These are phyloP conservation scores for Hibiscus mutabilis DNA, from an alignment of 345 rosid species.

Conservation along the genomic window DNA sequence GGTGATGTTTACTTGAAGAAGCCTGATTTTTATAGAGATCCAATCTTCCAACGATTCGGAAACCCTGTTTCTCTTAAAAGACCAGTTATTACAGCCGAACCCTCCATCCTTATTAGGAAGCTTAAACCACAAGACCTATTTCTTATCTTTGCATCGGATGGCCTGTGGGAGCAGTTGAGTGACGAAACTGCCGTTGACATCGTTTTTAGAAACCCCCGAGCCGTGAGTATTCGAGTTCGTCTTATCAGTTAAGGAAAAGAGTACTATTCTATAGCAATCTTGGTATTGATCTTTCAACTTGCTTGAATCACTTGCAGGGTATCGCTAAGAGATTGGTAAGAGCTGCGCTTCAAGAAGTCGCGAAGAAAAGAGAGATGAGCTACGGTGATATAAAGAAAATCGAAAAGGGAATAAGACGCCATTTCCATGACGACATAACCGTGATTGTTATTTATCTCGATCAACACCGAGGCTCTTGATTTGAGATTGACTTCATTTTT, in stretches of 20 bases:
- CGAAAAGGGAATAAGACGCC: conserved; percentile 55
- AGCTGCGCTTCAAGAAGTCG: conserved; percentile 65
- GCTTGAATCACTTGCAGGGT: conserved; percentile 33
- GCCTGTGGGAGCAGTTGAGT: conserved; percentile 96
- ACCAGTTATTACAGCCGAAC: conserved; percentile 86
- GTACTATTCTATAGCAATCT: background rate
- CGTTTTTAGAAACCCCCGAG: conserved; percentile 77
- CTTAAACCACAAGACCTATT: conserved; percentile 70
- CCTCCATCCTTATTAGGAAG: conserved; percentile 66
- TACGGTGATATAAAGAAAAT: conserved; percentile 53
- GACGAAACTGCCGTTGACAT: conserved; percentile 85
- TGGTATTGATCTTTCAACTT: background rate
- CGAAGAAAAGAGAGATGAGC: conserved; percentile 65
- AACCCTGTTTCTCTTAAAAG: conserved; percentile 67
- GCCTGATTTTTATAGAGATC: conserved; percentile 77
- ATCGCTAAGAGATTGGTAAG: conserved; percentile 62
- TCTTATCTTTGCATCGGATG: conserved; percentile 96
- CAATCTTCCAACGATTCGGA: conserved; percentile 71
- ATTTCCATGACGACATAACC: conserved; percentile 73
- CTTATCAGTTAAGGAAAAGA: background rate
- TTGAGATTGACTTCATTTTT: background rate
- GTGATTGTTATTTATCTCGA: conserved; percentile 71
- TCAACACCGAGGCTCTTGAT: conserved; percentile 33
- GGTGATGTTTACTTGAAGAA: conserved; percentile 94
- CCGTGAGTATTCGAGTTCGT: conserved; percentile 39